phyloP scores from a whole-genome alignment of 208 protist species.

The Leishmania amazonensis region DNA sequence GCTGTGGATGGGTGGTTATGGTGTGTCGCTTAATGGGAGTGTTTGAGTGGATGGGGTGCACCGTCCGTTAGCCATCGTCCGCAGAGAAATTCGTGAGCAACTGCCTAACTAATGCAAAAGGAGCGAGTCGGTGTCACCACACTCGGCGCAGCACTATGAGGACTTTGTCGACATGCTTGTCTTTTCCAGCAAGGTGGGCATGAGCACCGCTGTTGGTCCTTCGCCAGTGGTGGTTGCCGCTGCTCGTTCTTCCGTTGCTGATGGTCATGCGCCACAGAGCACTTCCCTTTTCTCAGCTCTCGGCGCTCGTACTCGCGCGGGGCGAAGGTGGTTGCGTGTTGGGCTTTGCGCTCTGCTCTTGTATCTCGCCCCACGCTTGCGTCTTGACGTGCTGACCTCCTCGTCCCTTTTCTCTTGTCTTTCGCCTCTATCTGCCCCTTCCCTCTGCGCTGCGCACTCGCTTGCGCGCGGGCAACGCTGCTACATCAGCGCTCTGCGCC shows the following conservation, averaged over 20 bases:
- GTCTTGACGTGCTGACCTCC: background rate
- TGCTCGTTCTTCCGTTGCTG: background rate
- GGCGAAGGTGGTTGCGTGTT: background rate
- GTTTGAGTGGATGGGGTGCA: too few relatives aligned
- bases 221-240: background rate
- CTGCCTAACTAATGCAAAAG: background rate
- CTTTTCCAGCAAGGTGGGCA: background rate
- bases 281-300: background rate
- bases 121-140: background rate
- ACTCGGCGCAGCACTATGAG: background rate
- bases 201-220: background rate
- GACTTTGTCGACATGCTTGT: background rate
- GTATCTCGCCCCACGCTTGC: background rate
- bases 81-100: background rate
- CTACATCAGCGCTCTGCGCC: background rate
- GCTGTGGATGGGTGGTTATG: too few relatives aligned
- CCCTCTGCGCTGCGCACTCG: background rate
- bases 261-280: accelerated
- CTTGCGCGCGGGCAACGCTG: background rate
- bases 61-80: background rate
- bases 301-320: background rate
- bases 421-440: background rate
- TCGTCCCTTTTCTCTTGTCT: background rate
- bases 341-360: background rate
- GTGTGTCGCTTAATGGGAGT: too few relatives aligned